Percentiles rank a stretch among this genome's conserved stretches.
Conservation (phyloP, 2,329 filamentous ascomycete genomes). For the Ascocoryne sarcoides region DNA sequence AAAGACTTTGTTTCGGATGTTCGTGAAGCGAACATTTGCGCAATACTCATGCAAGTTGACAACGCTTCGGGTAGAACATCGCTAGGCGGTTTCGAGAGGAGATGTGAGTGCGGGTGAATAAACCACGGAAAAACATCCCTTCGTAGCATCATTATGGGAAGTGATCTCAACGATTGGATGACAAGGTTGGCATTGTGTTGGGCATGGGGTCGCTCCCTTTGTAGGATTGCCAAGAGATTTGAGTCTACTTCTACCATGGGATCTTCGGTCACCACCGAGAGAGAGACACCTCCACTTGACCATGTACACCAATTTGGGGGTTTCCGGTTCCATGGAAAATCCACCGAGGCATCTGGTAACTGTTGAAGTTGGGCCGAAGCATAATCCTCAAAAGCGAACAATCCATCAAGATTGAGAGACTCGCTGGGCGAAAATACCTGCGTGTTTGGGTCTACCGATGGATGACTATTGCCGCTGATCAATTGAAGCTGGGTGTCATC, state of each 20-base stretch:
- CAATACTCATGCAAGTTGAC: conserved; percentile 22
- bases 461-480: no score
- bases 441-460: no score
- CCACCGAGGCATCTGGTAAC: no score
- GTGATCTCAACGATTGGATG: conserved; percentile 4
- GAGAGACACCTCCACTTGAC: no score
- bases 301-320: no score
- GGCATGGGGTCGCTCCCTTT: not conserved
- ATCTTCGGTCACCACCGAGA: no score
- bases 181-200: not conserved
- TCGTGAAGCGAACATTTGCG: conserved; percentile 18
- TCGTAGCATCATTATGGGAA: conserved; percentile 22
- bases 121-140: conserved; percentile 23
- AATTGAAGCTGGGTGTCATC: not conserved
- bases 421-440: no score
- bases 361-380: no score
- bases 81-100: not conserved
- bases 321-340: no score
- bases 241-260: no score
- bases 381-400: no score
- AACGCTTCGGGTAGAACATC: conserved; percentile 11
- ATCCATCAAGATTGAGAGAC: no score
- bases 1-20: conserved; percentile 16
- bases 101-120: conserved; percentile 12
- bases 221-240: not conserved